Percentiles rank a stretch among this genome's conserved stretches.
Conservation (phyloP, 2,329 filamentous ascomycete genomes). For the Xylariomycetidae sp. region DNA sequence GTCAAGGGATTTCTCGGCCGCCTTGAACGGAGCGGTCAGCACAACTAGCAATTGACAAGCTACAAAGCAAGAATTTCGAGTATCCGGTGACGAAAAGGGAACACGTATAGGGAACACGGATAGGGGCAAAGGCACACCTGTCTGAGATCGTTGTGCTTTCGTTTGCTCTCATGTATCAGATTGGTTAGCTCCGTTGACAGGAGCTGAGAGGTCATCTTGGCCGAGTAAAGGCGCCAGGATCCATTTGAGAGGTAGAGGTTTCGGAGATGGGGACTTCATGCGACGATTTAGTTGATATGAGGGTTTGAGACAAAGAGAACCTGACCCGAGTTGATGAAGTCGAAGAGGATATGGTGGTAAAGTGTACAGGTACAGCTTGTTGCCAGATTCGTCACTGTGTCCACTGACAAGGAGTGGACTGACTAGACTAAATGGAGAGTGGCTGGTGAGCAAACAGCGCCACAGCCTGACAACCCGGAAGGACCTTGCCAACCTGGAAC, state of each 20-base stretch:
- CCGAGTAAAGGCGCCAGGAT: constrained; percentile 15
- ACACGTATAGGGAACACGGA: too few relatives aligned
- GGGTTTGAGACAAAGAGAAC: constrained; percentile 1
- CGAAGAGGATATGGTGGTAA: neutral
- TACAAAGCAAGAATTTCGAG: too few relatives aligned
- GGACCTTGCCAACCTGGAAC: too few relatives aligned
- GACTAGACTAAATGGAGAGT: too few relatives aligned
- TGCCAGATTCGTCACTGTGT: constrained; percentile 23
- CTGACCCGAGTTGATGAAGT: neutral
- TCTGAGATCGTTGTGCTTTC: constrained; percentile 86
- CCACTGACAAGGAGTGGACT: constrained; percentile 3
- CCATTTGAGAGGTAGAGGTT: constrained; percentile 16
- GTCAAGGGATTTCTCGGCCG: constrained; percentile 87
- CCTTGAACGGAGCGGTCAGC: constrained; percentile 43
- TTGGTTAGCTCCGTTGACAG: constrained; percentile 83
- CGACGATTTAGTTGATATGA: neutral
- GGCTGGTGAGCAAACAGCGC: too few relatives aligned
- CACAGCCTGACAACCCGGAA: too few relatives aligned
- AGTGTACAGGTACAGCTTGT: constrained; percentile 16
- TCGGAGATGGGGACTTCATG: too few relatives aligned
- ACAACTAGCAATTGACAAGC: neutral
- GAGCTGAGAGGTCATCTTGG: constrained; percentile 84
- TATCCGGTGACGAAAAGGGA: too few relatives aligned
- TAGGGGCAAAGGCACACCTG: constrained; percentile 49
- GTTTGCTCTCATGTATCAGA: constrained; percentile 91